A percentile compares a stretch with the other conserved stretches of the same genome.
Conservation (phyloP, 2,329 filamentous ascomycete species). For the Metarhizium anisopliae region DNA sequence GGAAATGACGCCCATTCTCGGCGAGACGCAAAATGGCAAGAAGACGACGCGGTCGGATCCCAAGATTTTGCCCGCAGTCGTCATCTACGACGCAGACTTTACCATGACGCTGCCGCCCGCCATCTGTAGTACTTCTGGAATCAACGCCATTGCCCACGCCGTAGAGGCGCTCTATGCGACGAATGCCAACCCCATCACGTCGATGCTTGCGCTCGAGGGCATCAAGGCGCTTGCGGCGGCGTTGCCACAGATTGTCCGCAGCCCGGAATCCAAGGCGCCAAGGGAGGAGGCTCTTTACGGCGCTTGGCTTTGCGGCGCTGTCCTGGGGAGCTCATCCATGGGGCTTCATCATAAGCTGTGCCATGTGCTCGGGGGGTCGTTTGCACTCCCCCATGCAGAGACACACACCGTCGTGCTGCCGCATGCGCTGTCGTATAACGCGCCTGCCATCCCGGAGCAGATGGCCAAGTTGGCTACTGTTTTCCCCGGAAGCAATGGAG, state of each 20-base stretch:
- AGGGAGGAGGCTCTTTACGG: conserved; percentile 42
- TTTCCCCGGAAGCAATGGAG: conserved; percentile 47
- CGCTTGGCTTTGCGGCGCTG: conserved; percentile 56
- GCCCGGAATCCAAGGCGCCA: conserved; percentile 19
- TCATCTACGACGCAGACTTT: conserved; percentile 57
- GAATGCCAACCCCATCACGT: conserved; percentile 52
- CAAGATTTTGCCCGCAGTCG: conserved; percentile 49
- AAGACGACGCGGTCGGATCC: conserved; percentile 50
- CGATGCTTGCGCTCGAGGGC: conserved; percentile 48
- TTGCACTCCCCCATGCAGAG: conserved; percentile 56
- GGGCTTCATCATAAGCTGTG: conserved; percentile 54
- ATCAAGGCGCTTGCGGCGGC: conserved; percentile 41
- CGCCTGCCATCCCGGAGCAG: conserved; percentile 40
- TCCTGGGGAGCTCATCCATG: conserved; percentile 51
- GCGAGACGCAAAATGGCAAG: conserved; percentile 48
- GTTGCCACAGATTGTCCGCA: conserved; percentile 41
- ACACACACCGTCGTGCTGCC: conserved; percentile 56
- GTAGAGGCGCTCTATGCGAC: conserved; percentile 56
- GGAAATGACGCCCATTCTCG: conserved; percentile 57
- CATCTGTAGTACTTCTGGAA: conserved; percentile 48
- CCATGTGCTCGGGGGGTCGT: conserved; percentile 54
- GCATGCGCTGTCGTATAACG: conserved; percentile 55
- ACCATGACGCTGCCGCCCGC: conserved; percentile 47
- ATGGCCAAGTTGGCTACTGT: conserved; percentile 43
- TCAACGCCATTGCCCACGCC: conserved; percentile 59